Conservation (phyloP, 2,329 filamentous ascomycete genomes). For the Boeremia lycopersici region DNA sequence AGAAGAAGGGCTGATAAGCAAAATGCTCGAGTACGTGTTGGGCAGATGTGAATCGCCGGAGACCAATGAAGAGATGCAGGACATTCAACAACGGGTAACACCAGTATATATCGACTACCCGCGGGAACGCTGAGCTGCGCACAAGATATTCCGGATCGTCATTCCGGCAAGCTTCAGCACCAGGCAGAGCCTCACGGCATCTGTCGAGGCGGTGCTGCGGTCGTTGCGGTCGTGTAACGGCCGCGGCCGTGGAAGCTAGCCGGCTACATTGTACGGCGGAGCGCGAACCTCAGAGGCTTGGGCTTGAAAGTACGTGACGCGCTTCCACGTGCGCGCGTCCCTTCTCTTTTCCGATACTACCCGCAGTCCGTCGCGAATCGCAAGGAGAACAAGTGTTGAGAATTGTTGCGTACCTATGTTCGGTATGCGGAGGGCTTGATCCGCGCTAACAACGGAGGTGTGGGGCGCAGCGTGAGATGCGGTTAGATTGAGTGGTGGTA, state of each 20-base stretch:
- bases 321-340: slow-evolving; percentile 15
- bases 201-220: slow-evolving; percentile 3
- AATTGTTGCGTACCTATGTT: slow-evolving; percentile 21
- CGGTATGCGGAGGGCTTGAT: slow-evolving; percentile 11
- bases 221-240: slow-evolving; percentile 22
- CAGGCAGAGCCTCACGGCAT: slow-evolving; percentile 22
- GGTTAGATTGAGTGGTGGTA: slow-evolving; percentile 11
- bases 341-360: slow-evolving; percentile 24
- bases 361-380: slow-evolving; percentile 13
- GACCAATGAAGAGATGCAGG: slow-evolving; percentile 6
- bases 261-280: slow-evolving; percentile 29
- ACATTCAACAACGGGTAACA: slow-evolving; percentile 10
- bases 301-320: slow-evolving; percentile 2
- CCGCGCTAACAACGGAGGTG: slow-evolving; percentile 12
- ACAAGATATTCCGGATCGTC: slow-evolving; percentile 8
- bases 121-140: neutral
- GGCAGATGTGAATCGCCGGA: slow-evolving; percentile 4
- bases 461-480: slow-evolving; percentile 9
- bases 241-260: slow-evolving; percentile 39
- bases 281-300: slow-evolving; percentile 2
- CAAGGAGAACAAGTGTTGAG: slow-evolving; percentile 10
- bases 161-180: slow-evolving; percentile 8
- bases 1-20: slow-evolving; percentile 8
- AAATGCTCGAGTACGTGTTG: slow-evolving; percentile 9
- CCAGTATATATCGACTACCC: slow-evolving; percentile 9